Evolutionary conservation across 306 rosid species (phyloP).

Genomic region (Dryas alaskensis): DNA sequence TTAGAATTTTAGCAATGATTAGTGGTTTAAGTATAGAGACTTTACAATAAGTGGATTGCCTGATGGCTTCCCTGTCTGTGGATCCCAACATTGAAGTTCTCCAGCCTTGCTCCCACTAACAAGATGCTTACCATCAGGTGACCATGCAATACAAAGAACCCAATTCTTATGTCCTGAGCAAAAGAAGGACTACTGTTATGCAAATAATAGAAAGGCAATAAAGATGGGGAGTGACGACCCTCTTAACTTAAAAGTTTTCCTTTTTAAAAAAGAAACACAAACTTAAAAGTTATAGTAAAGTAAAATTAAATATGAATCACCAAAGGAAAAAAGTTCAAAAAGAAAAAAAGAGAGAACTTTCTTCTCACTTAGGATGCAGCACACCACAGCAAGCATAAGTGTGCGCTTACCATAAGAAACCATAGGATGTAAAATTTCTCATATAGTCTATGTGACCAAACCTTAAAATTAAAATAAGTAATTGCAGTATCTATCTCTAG

Average conservation of each 20-base stretch:
- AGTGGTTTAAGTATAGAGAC: slow-evolving; percentile 20
- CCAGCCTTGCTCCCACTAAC: slow-evolving; percentile 96
- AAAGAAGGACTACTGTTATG: slow-evolving; percentile 19
- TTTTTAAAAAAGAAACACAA: no score
- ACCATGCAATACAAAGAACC: slow-evolving; percentile 97
- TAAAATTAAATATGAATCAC: neutral
- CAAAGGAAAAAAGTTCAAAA: neutral
- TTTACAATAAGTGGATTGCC: slow-evolving; percentile 68
- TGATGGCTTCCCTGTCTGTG: slow-evolving; percentile 74
- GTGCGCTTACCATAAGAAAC: slow-evolving; percentile 1
- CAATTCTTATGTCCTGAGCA: slow-evolving; percentile 80
- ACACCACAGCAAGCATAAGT: neutral
- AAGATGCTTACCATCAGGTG: slow-evolving; percentile 88
- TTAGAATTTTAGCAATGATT: slow-evolving; percentile 4
- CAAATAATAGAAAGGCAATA: slow-evolving; percentile 2
- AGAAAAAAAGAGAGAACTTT: neutral
- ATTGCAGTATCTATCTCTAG: neutral
- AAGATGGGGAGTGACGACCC: neutral
- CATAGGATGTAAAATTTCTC: neutral
- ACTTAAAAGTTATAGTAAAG: neutral
- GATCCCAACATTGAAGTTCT: slow-evolving; percentile 89
- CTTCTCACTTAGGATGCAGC: slow-evolving; percentile 6
- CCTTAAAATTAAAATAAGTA: neutral
- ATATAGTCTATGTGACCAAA: neutral
- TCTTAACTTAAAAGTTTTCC: neutral